A percentile compares a stretch with the other conserved stretches of the same genome.
These are phyloP conservation scores for Cruciata laevipes DNA, from an alignment of 257 asterid species.

Conservation along the genomic window DNA sequence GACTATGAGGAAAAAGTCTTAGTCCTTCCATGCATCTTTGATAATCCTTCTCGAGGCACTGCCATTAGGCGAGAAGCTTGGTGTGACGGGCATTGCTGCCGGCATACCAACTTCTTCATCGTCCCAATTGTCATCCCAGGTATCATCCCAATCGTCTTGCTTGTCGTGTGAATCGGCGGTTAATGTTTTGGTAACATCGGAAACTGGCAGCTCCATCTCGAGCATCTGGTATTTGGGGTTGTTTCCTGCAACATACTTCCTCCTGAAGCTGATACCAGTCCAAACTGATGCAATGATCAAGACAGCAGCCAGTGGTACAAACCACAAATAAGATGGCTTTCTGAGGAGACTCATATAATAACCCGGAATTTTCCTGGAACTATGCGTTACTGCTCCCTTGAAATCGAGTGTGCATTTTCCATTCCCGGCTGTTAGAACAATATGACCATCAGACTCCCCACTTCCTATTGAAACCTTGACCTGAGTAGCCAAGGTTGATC, in stretches of 20 bases:
- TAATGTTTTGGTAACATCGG: constrained; percentile 31
- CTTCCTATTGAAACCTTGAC: constrained; percentile 52
- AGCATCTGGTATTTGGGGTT: constrained; percentile 47
- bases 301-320: constrained; percentile 35
- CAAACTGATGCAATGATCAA: constrained; percentile 31
- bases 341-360: constrained; percentile 20
- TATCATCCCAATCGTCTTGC: constrained; percentile 47
- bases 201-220: constrained; percentile 70
- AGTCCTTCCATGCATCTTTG: constrained; percentile 82
- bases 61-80: constrained; percentile 50
- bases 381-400: constrained; percentile 34
- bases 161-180: constrained; percentile 39
- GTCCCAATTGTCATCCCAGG: constrained; percentile 81
- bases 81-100: constrained; percentile 53
- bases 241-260: constrained; percentile 30
- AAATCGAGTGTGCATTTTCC: constrained; percentile 58
- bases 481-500: constrained; percentile 26
- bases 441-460: constrained; percentile 33
- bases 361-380: constrained; percentile 19
- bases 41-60: constrained; percentile 42
- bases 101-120: constrained; percentile 72
- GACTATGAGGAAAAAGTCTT: constrained; percentile 8
- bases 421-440: constrained; percentile 44
- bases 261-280: constrained; percentile 29
- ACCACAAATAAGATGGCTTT: constrained; percentile 23